A percentile compares a stretch with the other conserved stretches of the same genome.
Conservation (phyloP, 2,329 filamentous ascomycete genomes). For the Scytalidium sp. region DNA sequence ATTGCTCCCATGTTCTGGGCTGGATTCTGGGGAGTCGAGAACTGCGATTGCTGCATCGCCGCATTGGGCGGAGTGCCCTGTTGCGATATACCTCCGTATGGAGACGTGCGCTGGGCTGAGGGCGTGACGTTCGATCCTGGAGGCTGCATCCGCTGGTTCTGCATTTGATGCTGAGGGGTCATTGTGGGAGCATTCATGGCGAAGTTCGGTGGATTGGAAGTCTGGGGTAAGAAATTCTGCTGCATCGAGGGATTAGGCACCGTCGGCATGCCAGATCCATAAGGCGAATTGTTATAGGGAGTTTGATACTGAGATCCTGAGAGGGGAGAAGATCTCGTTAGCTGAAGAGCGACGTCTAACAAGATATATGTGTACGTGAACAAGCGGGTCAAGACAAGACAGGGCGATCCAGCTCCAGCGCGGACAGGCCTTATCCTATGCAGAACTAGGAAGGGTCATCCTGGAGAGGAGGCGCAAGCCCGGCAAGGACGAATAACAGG, state of each 20-base stretch:
- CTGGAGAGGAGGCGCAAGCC: slow-evolving; percentile 1
- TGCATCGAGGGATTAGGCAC: slow-evolving; percentile 35
- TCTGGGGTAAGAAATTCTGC: slow-evolving; percentile 54
- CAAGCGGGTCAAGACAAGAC: background rate
- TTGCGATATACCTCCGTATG: slow-evolving; percentile 21
- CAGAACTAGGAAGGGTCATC: background rate
- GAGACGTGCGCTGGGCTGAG: slow-evolving; percentile 21
- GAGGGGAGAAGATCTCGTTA: slow-evolving; percentile 21
- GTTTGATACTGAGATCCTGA: slow-evolving; percentile 55
- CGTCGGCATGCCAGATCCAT: slow-evolving; percentile 36
- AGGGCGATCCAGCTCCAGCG: background rate
- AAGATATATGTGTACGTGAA: background rate
- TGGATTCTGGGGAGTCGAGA: slow-evolving; percentile 16
- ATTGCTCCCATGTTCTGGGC: background rate
- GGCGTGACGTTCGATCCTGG: slow-evolving; percentile 24
- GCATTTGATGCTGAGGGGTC: slow-evolving; percentile 21
- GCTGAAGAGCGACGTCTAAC: slow-evolving; percentile 12
- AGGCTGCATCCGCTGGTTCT: slow-evolving; percentile 28
- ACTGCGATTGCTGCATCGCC: slow-evolving; percentile 19
- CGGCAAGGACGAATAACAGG: background rate
- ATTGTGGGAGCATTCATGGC: slow-evolving; percentile 49
- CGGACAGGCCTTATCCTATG: background rate
- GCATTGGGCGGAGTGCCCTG: slow-evolving; percentile 25
- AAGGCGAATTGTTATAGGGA: slow-evolving; percentile 55
- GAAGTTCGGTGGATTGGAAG: slow-evolving; percentile 46